Conservation (phyloP, 2,329 filamentous ascomycete genomes). For the Domatiomyces catenatus region DNA sequence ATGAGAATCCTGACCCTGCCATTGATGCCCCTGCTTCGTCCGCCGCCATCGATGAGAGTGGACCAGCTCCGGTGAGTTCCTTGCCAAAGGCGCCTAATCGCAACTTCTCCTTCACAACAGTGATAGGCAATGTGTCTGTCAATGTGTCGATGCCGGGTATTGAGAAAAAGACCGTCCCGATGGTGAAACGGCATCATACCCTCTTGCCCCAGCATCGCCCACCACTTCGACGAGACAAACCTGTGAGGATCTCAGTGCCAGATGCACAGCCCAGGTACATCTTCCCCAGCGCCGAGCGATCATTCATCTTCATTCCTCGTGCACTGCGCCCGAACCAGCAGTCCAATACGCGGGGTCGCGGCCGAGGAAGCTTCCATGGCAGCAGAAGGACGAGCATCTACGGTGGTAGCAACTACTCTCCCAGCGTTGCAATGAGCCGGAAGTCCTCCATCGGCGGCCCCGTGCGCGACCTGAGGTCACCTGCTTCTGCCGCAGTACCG, state of each 20-base stretch:
- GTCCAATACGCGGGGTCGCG: conserved; percentile 49
- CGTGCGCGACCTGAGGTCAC: conserved; percentile 2
- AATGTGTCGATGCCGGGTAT: conserved; percentile 67
- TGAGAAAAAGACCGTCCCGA: conserved; percentile 54
- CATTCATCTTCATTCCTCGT: conserved; percentile 94
- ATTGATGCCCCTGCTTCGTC: background rate
- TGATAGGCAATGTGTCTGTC: conserved; percentile 72
- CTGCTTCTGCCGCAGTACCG: conserved; percentile 36
- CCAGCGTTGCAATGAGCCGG: conserved; percentile 75
- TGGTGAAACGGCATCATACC: conserved; percentile 79
- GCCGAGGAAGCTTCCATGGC: conserved; percentile 57
- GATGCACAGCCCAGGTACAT: conserved; percentile 65
- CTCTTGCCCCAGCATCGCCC: conserved; percentile 89
- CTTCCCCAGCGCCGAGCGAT: conserved; percentile 75
- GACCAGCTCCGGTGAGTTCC: background rate
- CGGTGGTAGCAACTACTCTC: conserved; percentile 64
- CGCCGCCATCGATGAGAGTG: background rate
- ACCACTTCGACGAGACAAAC: conserved; percentile 86
- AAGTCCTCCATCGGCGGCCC: conserved; percentile 55
- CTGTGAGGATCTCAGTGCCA: conserved; percentile 82
- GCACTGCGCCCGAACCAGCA: conserved; percentile 88
- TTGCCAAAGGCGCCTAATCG: conserved; percentile 43
- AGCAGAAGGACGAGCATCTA: conserved; percentile 71
- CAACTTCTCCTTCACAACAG: conserved; percentile 66
- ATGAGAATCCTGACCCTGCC: conserved; percentile 4